Evolutionary conservation across 2,329 filamentous ascomycete genomes (phyloP).

Genomic region (Exophiala dermatitidis): DNA sequence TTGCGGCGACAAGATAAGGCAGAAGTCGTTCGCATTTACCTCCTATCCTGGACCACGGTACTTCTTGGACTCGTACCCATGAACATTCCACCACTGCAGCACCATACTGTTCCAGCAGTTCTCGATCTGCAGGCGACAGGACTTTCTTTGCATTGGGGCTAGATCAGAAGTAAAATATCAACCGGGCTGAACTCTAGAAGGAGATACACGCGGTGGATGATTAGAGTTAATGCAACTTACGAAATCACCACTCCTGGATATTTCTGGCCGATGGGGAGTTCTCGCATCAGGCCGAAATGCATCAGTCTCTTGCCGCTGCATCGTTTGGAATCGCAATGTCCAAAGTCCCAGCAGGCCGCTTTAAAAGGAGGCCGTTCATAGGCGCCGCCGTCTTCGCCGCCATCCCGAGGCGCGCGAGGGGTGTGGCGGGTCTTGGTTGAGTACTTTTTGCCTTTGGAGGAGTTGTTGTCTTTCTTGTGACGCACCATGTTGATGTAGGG

Average conservation of each 20-base stretch:
- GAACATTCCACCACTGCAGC: constrained; percentile 96
- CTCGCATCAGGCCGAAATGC: constrained; percentile 85
- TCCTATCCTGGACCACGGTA: constrained; percentile 85
- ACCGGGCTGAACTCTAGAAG: background rate
- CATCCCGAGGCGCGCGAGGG: constrained; percentile 41
- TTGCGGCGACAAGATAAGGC: constrained; percentile 92
- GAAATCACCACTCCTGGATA: constrained; percentile 89
- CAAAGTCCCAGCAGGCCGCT: constrained; percentile 95
- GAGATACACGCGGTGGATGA: background rate
- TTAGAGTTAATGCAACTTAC: constrained; percentile 31
- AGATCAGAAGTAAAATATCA: constrained; percentile 3
- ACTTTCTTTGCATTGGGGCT: constrained; percentile 80
- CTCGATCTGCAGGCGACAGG: constrained; percentile 73
- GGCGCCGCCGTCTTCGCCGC: constrained; percentile 35
- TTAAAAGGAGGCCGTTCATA: constrained; percentile 57
- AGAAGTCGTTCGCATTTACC: constrained; percentile 86
- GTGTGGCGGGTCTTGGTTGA: constrained; percentile 52
- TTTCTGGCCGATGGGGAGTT: constrained; percentile 84
- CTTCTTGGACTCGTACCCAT: constrained; percentile 86
- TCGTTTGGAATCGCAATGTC: constrained; percentile 93
- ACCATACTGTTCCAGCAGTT: constrained; percentile 77
- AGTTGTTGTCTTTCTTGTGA: constrained; percentile 84
- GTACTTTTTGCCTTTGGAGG: constrained; percentile 65
- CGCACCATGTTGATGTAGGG: constrained; percentile 61
- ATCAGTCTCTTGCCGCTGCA: constrained; percentile 95